Conservation (phyloP, 345 rosid genomes). For the Eucalyptus viminalis region DNA sequence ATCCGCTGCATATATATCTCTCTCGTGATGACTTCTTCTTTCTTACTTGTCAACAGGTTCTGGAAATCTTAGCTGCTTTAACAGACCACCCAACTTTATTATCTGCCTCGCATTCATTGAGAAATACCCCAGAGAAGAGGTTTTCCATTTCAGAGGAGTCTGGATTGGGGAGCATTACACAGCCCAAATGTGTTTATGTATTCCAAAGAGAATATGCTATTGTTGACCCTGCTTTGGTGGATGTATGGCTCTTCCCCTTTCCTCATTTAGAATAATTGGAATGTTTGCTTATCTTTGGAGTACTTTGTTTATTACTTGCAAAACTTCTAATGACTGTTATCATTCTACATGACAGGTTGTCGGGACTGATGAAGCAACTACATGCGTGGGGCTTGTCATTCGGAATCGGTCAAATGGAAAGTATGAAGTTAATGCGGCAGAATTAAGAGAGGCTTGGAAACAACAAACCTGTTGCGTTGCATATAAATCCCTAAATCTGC, state of each 20-base stretch:
- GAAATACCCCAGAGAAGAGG: constrained; percentile 28
- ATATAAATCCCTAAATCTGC: neutral
- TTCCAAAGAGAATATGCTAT: constrained; percentile 82
- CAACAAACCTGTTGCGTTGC: neutral
- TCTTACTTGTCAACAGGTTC: constrained; percentile 21
- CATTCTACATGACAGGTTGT: constrained; percentile 26
- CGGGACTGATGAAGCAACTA: constrained; percentile 90
- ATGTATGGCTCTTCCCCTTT: constrained; percentile 28
- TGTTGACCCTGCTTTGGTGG: constrained; percentile 53
- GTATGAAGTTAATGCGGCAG: constrained; percentile 19
- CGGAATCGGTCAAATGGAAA: constrained; percentile 56
- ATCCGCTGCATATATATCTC: neutral
- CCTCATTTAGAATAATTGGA: neutral
- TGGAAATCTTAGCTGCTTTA: constrained; percentile 23
- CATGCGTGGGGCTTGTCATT: constrained; percentile 71
- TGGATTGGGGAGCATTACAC: constrained; percentile 1
- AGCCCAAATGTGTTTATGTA: constrained; percentile 39
- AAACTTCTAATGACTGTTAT: neutral
- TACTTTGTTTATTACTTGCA: neutral
- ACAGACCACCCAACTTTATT: constrained; percentile 47
- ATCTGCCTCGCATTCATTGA: constrained; percentile 37
- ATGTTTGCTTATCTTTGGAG: neutral
- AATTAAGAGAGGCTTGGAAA: neutral
- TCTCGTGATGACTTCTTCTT: neutral
- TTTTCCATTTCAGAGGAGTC: constrained; percentile 6